Conservation (phyloP, 352 stramenopile genomes). For the Globisporangium solare region DNA sequence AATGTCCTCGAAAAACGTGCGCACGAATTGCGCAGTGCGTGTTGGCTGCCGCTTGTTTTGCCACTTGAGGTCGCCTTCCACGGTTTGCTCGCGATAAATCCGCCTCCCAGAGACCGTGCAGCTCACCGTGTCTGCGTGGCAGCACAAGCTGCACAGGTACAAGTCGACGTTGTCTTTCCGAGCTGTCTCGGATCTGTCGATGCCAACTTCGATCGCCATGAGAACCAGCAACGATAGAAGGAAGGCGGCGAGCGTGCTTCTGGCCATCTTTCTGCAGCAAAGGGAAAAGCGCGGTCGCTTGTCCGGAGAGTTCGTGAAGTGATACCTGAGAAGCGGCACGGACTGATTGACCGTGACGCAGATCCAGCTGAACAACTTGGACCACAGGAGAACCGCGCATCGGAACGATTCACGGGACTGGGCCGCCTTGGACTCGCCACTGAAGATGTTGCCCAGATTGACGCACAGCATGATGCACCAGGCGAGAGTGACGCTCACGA, state of each 20-base stretch:
- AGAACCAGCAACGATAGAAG: neutral
- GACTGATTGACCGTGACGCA: constrained; percentile 2
- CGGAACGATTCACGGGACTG: neutral
- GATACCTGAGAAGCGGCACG: constrained; percentile 1
- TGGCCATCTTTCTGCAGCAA: constrained; percentile 10
- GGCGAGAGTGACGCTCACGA: neutral
- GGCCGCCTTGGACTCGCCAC: neutral
- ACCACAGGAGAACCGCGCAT: neutral
- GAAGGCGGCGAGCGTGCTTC: neutral
- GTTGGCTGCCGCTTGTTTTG: neutral
- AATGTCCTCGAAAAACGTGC: constrained; percentile 1
- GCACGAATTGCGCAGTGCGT: neutral
- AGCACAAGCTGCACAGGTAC: neutral
- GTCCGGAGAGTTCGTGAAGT: neutral
- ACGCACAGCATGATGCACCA: constrained; percentile 3
- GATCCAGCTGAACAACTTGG: constrained; percentile 6
- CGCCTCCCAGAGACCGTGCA: neutral
- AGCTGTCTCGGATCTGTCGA: neutral
- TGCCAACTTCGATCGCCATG: neutral
- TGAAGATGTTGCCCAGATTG: constrained; percentile 3
- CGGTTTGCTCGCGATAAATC: neutral
- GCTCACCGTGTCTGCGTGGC: neutral
- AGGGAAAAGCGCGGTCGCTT: neutral
- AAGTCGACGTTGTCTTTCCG: neutral
- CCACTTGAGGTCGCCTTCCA: neutral